A percentile compares a stretch with the other conserved stretches of the same genome.
These are phyloP conservation scores for Rhododendron griersonianum DNA, from an alignment of 148 eudicot species.

Conservation along the genomic window DNA sequence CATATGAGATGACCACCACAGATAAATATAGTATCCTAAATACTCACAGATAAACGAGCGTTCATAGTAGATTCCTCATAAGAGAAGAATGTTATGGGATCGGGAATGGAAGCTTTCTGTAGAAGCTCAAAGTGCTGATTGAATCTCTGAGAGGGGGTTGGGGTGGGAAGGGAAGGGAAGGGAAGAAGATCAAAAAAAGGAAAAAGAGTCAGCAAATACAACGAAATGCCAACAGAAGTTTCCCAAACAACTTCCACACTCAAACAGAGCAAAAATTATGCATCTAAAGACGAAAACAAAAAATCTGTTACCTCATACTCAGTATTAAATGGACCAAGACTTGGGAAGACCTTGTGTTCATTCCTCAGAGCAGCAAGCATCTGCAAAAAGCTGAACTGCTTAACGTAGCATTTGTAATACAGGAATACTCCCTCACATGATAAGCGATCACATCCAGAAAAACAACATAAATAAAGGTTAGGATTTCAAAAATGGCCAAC, in stretches of 20 bases:
- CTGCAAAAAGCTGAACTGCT: slow-evolving; percentile 35
- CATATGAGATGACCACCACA: background rate
- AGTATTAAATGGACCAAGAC: slow-evolving; percentile 76
- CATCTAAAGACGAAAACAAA: background rate
- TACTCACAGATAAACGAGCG: slow-evolving; percentile 66
- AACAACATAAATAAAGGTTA: background rate
- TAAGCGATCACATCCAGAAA: background rate
- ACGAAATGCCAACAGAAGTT: background rate
- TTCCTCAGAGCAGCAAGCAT: slow-evolving; percentile 89
- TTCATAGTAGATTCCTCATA: slow-evolving; percentile 61
- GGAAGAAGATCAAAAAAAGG: background rate
- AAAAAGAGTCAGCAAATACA: background rate
- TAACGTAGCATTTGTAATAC: slow-evolving; percentile 6
- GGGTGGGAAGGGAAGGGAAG: background rate
- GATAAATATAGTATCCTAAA: background rate
- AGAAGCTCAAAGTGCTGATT: slow-evolving; percentile 90
- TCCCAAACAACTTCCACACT: background rate
- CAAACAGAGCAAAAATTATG: background rate
- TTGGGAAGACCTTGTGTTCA: slow-evolving; percentile 55
- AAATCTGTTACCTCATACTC: slow-evolving; percentile 70
- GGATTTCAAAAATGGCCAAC: background rate
- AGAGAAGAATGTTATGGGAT: slow-evolving; percentile 63
- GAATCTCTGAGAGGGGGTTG: slow-evolving; percentile 52
- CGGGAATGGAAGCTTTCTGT: slow-evolving; percentile 84
- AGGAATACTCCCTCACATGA: background rate